Evolutionary conservation across 2,329 filamentous ascomycete species (phyloP).

Genomic region (Talaromyces sp.): DNA sequence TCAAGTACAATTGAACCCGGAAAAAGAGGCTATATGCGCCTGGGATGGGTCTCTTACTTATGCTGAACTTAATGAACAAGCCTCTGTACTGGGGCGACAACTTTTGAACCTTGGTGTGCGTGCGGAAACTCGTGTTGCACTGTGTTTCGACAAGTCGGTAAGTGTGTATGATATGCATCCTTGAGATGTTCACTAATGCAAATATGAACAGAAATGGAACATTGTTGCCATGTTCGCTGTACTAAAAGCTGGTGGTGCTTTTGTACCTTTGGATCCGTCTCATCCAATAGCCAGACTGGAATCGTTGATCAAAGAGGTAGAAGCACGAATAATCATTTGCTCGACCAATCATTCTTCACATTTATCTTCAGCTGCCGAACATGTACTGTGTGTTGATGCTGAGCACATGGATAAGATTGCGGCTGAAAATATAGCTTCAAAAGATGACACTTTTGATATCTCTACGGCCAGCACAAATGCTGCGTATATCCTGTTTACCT

Average conservation of each 20-base stretch:
- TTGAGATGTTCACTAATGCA: slow-evolving; percentile 1
- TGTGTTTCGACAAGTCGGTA: slow-evolving; percentile 24
- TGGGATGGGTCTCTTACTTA: slow-evolving; percentile 38
- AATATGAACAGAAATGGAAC: slow-evolving; percentile 19
- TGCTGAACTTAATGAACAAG: slow-evolving; percentile 31
- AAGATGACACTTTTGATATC: not conserved
- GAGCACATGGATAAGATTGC: slow-evolving; percentile 1
- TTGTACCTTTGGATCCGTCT: slow-evolving; percentile 17
- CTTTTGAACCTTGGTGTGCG: slow-evolving; percentile 30
- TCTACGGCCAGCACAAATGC: slow-evolving; percentile 34
- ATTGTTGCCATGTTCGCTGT: slow-evolving; percentile 22
- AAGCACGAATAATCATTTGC: slow-evolving; percentile 5
- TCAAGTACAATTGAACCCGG: slow-evolving; percentile 18
- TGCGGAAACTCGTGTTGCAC: slow-evolving; percentile 27
- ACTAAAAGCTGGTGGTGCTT: slow-evolving; percentile 23
- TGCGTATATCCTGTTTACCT: slow-evolving; percentile 61
- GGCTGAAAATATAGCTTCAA: not conserved
- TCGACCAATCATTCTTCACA: slow-evolving; percentile 9
- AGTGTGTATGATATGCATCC: not conserved
- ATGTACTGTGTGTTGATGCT: slow-evolving; percentile 18
- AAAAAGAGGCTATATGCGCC: slow-evolving; percentile 30
- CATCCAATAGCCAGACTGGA: slow-evolving; percentile 15
- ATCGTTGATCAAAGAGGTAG: slow-evolving; percentile 4
- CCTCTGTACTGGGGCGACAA: slow-evolving; percentile 31
- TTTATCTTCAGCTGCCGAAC: slow-evolving; percentile 1